Conservation (phyloP, 306 rosid species). For the Heteromeles arbutifolia region DNA sequence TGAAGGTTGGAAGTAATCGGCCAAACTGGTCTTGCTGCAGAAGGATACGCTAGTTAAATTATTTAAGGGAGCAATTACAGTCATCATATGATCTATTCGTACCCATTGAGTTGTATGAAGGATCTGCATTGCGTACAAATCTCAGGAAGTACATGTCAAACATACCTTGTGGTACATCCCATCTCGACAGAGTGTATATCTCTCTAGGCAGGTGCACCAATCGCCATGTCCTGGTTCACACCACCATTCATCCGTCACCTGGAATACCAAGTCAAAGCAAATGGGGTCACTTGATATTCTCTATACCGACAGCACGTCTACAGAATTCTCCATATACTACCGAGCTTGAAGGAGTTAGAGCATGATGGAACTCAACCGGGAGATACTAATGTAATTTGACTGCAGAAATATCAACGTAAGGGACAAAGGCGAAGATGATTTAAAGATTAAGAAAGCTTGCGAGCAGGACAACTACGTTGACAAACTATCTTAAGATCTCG, state of each 20-base stretch:
- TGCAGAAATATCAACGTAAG: not conserved
- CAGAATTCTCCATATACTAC: not conserved
- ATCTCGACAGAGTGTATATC: conserved; percentile 77
- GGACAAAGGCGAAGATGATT: not conserved
- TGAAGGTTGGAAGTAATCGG: conserved; percentile 78
- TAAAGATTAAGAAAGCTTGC: not conserved
- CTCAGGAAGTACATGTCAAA: conserved; percentile 12
- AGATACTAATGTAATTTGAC: not conserved
- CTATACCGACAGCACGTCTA: not conserved
- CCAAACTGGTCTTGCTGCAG: conserved; percentile 94
- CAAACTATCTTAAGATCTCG: not conserved
- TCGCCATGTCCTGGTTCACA: conserved; percentile 98
- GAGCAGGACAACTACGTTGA: not conserved
- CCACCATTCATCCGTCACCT: conserved; percentile 98
- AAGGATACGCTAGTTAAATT: not conserved
- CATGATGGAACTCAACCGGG: not conserved
- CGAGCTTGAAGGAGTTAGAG: not conserved
- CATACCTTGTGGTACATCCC: conserved; percentile 97
- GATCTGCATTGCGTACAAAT: not conserved
- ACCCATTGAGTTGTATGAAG: no score
- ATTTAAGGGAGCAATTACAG: not conserved
- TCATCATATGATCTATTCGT: not conserved
- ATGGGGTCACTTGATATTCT: not conserved
- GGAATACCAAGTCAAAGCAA: conserved; percentile 11
- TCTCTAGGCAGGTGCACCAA: conserved; percentile 90